phyloP scores from a whole-genome alignment of 768 basidiomycete genomes.

The Roridomyces roridus region DNA sequence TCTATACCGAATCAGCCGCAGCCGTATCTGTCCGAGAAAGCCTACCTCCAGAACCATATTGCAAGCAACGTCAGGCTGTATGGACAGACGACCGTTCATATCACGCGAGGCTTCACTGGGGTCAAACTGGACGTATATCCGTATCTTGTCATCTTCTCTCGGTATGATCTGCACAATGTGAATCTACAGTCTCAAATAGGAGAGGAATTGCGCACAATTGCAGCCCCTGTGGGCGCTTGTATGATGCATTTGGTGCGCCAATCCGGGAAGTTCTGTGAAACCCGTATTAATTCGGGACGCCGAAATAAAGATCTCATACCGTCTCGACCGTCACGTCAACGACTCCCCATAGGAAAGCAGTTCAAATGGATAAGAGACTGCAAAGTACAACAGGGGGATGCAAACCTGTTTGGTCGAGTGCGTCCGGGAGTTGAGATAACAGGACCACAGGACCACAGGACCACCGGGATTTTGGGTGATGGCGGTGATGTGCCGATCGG shows the following conservation, averaged over 20 bases:
- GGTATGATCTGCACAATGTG: conserved; percentile 49
- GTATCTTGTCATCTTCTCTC: conserved; percentile 47
- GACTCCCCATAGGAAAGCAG: conserved; percentile 62
- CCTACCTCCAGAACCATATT: conserved; percentile 5
- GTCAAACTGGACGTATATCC: conserved; percentile 52
- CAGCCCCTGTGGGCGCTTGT: conserved; percentile 48
- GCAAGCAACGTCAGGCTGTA: not conserved
- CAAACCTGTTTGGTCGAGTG: too few species aligned
- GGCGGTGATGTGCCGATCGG: too few species aligned
- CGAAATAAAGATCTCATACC: too few species aligned
- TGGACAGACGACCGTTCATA: not conserved
- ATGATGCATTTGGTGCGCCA: conserved; percentile 48
- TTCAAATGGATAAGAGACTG: too few species aligned
- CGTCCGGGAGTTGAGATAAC: too few species aligned
- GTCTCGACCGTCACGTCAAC: conserved; percentile 46
- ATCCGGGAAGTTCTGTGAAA: conserved; percentile 58
- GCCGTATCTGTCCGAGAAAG: not conserved
- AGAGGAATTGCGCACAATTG: not conserved
- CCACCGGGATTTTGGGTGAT: too few species aligned
- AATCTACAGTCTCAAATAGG: not conserved
- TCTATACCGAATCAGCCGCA: not conserved
- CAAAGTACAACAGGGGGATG: too few species aligned
- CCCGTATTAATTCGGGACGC: too few species aligned
- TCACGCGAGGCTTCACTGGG: not conserved
- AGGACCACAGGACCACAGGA: too few species aligned